Base-by-base conservation (phyloP, 2,329 filamentous ascomycete genomes). In the Fusarium setosum region DNA sequence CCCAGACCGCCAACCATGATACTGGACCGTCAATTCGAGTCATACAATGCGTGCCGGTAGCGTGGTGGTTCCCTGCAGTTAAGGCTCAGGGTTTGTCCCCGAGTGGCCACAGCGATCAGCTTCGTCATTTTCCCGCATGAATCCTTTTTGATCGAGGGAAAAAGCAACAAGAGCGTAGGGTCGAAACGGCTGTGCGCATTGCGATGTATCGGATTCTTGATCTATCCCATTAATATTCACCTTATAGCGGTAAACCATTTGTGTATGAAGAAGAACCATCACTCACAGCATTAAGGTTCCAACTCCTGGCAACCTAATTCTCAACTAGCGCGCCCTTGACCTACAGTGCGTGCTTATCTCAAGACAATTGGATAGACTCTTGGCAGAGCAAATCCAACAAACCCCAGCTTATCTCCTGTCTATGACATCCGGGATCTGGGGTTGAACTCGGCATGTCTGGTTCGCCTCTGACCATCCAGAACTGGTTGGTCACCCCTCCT, bases 1-100 rank as follows among this genome's bases (percentile, higher is more conserved):
- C 32, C 47, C 47, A 26, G 47, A 38, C 47, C 21, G 47, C 32
- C 47, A 38, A 37, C 47, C 47, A 51, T 38, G 47, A 51, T 51
- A 51, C 31, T 44, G 58, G 18, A n/a, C 42, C 49, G 32, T 35
- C 47, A 51, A 37, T 24, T 40, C 21, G 20, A 17, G 23, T 11
- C 47, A 6, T 10, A 40, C 47, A 32, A 12, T 24, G 18, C 29
- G 32, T 34, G 29, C 6, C 26, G 9, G 12, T 3, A 6, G n/a
- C n/a, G n/a, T n/a, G n/a, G n/a, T n/a, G n/a, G n/a, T n/a, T n/a
- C n/a, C n/a, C n/a, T n/a, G n/a, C n/a, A n/a, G n/a, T n/a, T n/a
- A n/a, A n/a, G n/a, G n/a, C n/a, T 18, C 13, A 10, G 12, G 17
- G 24, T 31, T 48, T 32, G 44, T 12, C 13, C 32, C n/a, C 31